Evolutionary conservation across 2,329 filamentous ascomycete genomes (phyloP).

Genomic region (Microcera coccophila): DNA sequence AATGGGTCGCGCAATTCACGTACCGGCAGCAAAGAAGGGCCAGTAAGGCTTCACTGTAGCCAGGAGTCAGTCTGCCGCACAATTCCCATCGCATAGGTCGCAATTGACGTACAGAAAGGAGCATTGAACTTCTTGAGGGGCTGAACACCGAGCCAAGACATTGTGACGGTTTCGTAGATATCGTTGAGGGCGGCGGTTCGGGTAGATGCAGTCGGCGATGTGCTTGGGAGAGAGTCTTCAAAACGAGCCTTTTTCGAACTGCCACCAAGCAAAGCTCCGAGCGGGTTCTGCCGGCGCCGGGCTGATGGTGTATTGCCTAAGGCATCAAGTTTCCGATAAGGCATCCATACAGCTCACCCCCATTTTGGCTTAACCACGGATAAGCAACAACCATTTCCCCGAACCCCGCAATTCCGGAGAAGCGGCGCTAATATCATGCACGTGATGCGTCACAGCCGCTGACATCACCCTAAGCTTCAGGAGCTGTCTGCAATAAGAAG

Average conservation of each 20-base stretch:
- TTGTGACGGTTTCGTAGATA: conserved; percentile 50
- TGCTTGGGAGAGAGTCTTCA: conserved; percentile 33
- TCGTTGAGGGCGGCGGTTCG: conserved; percentile 32
- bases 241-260: conserved; percentile 40
- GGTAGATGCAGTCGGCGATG: conserved; percentile 31
- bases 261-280: conserved; percentile 29
- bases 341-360: conserved; percentile 3
- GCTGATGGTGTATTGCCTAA: conserved; percentile 26
- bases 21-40: conserved; percentile 95
- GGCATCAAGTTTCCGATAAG: conserved; percentile 10
- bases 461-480: conserved; percentile 27
- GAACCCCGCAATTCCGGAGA: conserved; percentile 29
- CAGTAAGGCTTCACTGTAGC: conserved; percentile 76
- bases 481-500: conserved; percentile 28
- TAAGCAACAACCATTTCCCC: conserved; percentile 18
- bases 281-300: conserved; percentile 36
- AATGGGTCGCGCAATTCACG: conserved; percentile 36
- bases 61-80: conserved; percentile 28
- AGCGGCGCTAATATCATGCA: conserved; percentile 21
- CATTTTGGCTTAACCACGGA: conserved; percentile 1
- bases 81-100: conserved; percentile 15
- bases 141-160: conserved; percentile 67
- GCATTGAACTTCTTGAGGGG: conserved; percentile 76
- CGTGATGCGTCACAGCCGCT: conserved; percentile 20
- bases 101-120: conserved; percentile 66